Evolutionary conservation across 371 early-diverging fungal genomes (phyloP).

Genomic region (Rhizopus microsporus): DNA sequence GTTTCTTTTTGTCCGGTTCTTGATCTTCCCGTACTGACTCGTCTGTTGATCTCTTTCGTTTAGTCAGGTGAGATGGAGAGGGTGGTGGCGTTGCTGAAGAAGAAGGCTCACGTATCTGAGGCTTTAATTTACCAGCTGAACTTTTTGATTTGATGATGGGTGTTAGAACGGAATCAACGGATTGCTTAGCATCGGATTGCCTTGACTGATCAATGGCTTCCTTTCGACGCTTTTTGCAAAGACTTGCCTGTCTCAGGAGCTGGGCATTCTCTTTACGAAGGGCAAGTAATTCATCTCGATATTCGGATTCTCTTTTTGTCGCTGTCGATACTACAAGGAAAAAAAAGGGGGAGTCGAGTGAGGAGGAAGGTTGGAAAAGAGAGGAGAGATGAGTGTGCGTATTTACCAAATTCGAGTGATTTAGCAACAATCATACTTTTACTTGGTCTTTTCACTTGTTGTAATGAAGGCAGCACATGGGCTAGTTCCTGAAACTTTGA

Average conservation of each 20-base stretch:
- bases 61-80: neutral
- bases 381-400: neutral
- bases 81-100: neutral
- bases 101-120: neutral
- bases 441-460: slow-evolving; percentile 71
- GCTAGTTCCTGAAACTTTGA: slow-evolving; percentile 79
- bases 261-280: neutral
- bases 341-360: no score
- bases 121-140: neutral
- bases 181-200: no score
- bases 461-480: slow-evolving; percentile 73
- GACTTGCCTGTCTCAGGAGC: neutral
- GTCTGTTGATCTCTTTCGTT: no score
- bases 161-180: neutral
- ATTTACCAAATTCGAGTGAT: slow-evolving; percentile 64
- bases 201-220: neutral
- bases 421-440: slow-evolving; percentile 79
- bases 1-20: neutral
- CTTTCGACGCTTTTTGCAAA: neutral
- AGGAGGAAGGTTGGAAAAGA: neutral
- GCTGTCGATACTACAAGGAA: neutral
- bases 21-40: no score
- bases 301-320: neutral
- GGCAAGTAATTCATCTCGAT: neutral
- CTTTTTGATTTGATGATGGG: neutral